Conservation (phyloP, 2,329 filamentous ascomycete species). For the Falciphora oryzae region DNA sequence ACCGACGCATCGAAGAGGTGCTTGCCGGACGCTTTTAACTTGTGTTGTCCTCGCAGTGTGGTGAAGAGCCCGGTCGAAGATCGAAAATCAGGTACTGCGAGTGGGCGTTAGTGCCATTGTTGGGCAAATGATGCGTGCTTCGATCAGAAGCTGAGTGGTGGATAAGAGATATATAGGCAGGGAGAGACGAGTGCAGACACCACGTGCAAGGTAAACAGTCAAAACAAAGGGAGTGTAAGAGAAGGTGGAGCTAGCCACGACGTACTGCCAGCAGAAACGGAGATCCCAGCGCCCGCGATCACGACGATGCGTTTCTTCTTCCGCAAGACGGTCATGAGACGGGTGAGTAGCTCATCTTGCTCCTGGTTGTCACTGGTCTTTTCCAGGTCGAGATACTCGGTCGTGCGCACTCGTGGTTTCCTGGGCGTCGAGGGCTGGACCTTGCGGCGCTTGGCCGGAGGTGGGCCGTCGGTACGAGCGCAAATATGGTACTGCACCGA, state of each 20-base stretch:
- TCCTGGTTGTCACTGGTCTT: constrained; percentile 43
- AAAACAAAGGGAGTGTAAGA: not conserved
- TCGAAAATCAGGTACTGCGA: constrained; percentile 83
- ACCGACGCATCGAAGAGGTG: constrained; percentile 96
- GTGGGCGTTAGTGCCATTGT: constrained; percentile 17
- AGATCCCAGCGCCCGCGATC: constrained; percentile 93
- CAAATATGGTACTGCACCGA: constrained; percentile 26
- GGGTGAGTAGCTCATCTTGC: constrained; percentile 57
- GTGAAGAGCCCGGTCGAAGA: constrained; percentile 87
- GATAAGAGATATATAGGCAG: constrained; percentile 15
- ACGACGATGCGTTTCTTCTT: constrained; percentile 96
- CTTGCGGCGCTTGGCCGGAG: constrained; percentile 71
- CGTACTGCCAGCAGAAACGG: constrained; percentile 87
- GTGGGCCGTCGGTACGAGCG: constrained; percentile 50
- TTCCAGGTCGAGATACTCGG: constrained; percentile 72
- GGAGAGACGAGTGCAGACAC: constrained; percentile 11
- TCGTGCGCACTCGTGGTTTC: constrained; percentile 56
- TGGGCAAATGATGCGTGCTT: constrained; percentile 7
- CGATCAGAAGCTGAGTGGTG: not conserved
- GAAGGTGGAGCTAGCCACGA: constrained; percentile 19
- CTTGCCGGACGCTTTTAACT: constrained; percentile 88
- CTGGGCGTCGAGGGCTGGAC: constrained; percentile 40
- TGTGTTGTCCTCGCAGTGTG: constrained; percentile 77
- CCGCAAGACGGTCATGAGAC: constrained; percentile 67
- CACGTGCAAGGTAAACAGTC: constrained; percentile 10